Evolutionary conservation across 768 basidiomycete genomes (phyloP).

Genomic region (Candolleomyces aberdarensis): DNA sequence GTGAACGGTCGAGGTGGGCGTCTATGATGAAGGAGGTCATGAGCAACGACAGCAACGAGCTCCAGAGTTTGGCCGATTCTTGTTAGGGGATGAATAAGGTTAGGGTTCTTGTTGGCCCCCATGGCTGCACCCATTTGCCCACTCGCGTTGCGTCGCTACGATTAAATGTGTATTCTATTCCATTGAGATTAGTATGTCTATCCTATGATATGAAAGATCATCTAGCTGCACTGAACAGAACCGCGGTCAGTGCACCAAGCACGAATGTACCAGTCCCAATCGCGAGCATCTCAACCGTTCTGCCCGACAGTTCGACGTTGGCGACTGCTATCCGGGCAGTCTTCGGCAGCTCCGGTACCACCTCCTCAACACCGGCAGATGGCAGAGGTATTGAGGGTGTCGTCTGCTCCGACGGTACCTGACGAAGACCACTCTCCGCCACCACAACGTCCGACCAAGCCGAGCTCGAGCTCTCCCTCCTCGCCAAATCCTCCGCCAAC

Average conservation of each 20-base stretch:
- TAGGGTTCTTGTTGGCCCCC: too few species aligned
- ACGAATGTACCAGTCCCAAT: constrained; percentile 35
- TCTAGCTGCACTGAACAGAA: constrained; percentile 26
- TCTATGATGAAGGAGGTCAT: constrained; percentile 80
- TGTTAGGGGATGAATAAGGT: too few species aligned
- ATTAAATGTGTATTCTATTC: neutral
- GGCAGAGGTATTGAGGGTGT: neutral
- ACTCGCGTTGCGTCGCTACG: too few species aligned
- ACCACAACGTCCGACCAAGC: too few species aligned
- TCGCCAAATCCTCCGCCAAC: constrained; percentile 22
- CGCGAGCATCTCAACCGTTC: constrained; percentile 26
- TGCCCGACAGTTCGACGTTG: neutral
- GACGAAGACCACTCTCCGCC: too few species aligned
- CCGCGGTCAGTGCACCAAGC: constrained; percentile 28
- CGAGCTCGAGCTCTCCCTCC: neutral
- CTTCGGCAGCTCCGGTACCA: neutral
- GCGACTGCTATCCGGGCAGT: constrained; percentile 2
- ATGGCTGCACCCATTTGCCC: too few species aligned
- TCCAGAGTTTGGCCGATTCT: too few species aligned
- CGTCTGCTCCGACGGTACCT: too few species aligned
- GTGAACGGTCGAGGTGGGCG: constrained; percentile 47
- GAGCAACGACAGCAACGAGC: neutral
- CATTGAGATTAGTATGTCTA: neutral
- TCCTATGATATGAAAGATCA: constrained; percentile 1
- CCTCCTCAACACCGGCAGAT: constrained; percentile 1